Evolutionary conservation across 176 grass and related monocot species (phyloP).

Genomic region (Ensete ventricosum): DNA sequence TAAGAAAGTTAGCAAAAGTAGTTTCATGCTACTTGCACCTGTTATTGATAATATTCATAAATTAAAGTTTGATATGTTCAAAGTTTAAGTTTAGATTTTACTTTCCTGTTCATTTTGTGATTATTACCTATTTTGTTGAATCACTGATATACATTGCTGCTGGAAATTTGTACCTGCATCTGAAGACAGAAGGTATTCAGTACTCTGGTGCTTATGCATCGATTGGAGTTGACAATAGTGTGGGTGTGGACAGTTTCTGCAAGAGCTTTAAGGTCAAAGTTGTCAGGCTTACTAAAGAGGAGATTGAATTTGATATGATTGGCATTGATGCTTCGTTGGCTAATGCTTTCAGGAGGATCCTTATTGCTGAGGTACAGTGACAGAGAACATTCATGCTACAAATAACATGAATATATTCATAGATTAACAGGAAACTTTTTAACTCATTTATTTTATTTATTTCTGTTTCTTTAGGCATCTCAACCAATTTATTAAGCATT

Average conservation of each 20-base stretch:
- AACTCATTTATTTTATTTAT: too few relatives aligned
- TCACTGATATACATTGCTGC: background rate
- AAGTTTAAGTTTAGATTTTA: too few relatives aligned
- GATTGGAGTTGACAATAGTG: conserved; percentile 57
- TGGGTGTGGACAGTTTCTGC: conserved; percentile 42
- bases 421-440: background rate
- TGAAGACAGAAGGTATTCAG: conserved; percentile 70
- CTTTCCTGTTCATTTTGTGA: background rate
- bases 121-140: background rate
- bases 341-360: conserved; percentile 83
- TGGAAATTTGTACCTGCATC: background rate
- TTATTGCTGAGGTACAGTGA: conserved; percentile 68
- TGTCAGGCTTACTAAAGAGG: conserved; percentile 56
- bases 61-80: too few relatives aligned
- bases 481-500: too few relatives aligned
- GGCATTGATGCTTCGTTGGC: conserved; percentile 76
- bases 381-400: background rate
- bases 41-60: background rate
- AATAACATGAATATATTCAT: background rate
- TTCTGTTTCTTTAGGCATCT: too few relatives aligned
- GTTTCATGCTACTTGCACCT: background rate
- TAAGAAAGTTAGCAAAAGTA: background rate
- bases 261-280: conserved; percentile 61
- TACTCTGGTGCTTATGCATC: conserved; percentile 58
- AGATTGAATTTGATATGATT: conserved; percentile 98